phyloP scores from a whole-genome alignment of 495 filamentous ascomycete species.

The Penicillium cinerascens region DNA sequence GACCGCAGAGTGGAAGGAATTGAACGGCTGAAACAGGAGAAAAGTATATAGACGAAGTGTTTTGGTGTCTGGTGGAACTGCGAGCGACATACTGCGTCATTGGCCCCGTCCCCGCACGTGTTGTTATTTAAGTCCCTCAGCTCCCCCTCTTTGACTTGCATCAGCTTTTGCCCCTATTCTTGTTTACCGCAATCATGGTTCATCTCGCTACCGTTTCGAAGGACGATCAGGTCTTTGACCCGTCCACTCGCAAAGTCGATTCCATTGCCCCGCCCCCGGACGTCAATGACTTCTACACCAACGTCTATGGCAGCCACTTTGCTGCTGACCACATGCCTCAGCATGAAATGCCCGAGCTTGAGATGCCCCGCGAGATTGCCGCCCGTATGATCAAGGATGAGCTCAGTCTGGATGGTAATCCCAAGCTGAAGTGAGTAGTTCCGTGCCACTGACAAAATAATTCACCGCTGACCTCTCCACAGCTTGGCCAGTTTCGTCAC shows the following conservation, averaged over 20 bases:
- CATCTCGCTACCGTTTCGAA: conserved; percentile 37
- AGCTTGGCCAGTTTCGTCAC: conserved; percentile 29
- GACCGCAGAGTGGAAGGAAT: background rate
- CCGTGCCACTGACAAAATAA: background rate
- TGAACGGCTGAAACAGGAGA: background rate
- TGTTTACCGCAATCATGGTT: conserved; percentile 29
- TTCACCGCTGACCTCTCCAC: conserved; percentile 1
- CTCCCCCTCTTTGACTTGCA: background rate
- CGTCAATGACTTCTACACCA: conserved; percentile 61
- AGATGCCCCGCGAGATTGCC: conserved; percentile 87
- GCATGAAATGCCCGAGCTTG: conserved; percentile 82
- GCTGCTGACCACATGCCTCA: conserved; percentile 73
- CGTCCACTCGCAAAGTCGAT: conserved; percentile 22
- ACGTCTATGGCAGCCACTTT: conserved; percentile 81
- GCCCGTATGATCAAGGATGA: conserved; percentile 97
- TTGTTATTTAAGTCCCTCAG: background rate
- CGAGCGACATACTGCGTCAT: conserved; percentile 1
- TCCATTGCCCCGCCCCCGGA: conserved; percentile 35
- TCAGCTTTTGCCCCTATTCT: background rate
- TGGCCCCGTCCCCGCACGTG: conserved; percentile 5
- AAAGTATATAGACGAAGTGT: background rate
- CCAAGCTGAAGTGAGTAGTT: conserved; percentile 69
- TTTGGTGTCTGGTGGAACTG: too few relatives aligned
- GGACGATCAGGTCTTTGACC: conserved; percentile 25
- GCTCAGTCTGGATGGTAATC: conserved; percentile 83